phyloP scores from a whole-genome alignment of 2,329 filamentous ascomycete genomes.

The Claviceps monticola region DNA sequence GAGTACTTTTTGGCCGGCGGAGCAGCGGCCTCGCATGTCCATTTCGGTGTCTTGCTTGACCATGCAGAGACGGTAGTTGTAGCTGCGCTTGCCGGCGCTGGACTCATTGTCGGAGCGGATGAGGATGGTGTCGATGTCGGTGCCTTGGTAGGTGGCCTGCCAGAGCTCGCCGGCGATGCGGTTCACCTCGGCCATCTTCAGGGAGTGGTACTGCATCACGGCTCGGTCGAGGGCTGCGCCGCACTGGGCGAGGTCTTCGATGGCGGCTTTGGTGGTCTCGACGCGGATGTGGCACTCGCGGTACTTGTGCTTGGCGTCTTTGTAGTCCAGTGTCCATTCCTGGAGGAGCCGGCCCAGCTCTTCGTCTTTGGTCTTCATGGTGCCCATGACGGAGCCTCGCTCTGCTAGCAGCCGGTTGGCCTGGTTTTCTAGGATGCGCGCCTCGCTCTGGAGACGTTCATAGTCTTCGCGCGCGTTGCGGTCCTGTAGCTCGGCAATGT shows the following conservation, averaged over 20 bases:
- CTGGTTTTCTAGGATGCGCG: slow-evolving; percentile 49
- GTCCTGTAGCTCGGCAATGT: slow-evolving; percentile 61
- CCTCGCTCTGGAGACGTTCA: slow-evolving; percentile 57
- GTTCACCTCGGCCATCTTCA: slow-evolving; percentile 99
- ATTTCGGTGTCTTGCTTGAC: slow-evolving; percentile 94
- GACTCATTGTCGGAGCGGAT: slow-evolving; percentile 86
- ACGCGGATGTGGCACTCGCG: slow-evolving; percentile 82
- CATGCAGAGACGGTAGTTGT: slow-evolving; percentile 98
- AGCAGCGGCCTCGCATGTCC: slow-evolving; percentile 98
- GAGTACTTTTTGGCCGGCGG: slow-evolving; percentile 89
- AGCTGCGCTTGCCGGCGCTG: slow-evolving; percentile 58
- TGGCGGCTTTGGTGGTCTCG: slow-evolving; percentile 80
- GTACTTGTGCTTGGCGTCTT: slow-evolving; percentile 66
- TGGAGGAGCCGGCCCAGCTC: slow-evolving; percentile 58
- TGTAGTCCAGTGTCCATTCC: slow-evolving; percentile 80
- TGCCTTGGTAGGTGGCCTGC: slow-evolving; percentile 92
- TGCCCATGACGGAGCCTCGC: slow-evolving; percentile 59
- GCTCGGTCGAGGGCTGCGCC: slow-evolving; percentile 78
- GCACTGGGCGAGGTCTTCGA: slow-evolving; percentile 79
- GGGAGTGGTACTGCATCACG: slow-evolving; percentile 88
- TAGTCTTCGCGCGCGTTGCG: slow-evolving; percentile 77
- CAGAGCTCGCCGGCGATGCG: slow-evolving; percentile 90
- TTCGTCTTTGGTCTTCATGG: slow-evolving; percentile 73
- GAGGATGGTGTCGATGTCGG: slow-evolving; percentile 90
- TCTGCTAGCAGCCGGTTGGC: slow-evolving; percentile 59